A percentile compares a stretch with the other conserved stretches of the same genome.
Conservation (phyloP, 2,329 filamentous ascomycete species). For the Sporothrix sp. region DNA sequence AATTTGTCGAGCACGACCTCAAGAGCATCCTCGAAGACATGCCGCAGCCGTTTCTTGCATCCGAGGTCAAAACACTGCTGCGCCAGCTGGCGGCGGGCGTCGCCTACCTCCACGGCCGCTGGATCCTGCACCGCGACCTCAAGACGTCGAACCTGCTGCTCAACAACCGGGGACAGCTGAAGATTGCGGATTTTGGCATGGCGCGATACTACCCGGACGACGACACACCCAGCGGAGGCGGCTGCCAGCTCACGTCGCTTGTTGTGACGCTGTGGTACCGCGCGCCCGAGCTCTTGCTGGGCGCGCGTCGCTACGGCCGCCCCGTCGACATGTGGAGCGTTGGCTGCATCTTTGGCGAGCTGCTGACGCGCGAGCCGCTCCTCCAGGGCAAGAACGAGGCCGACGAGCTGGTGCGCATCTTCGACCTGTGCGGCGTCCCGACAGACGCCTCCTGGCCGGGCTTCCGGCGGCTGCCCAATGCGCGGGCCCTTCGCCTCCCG, state of each 20-base stretch:
- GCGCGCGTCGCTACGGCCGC: conserved; percentile 61
- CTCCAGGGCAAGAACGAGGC: conserved; percentile 89
- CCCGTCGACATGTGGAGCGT: conserved; percentile 93
- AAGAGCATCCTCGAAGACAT: conserved; percentile 90
- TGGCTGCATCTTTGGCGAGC: conserved; percentile 90
- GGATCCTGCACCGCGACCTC: conserved; percentile 87
- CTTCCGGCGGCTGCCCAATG: conserved; percentile 81
- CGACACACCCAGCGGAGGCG: background rate
- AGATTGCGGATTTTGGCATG: conserved; percentile 98
- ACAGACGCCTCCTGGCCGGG: conserved; percentile 74
- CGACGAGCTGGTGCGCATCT: conserved; percentile 78
- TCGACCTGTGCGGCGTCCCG: conserved; percentile 79
- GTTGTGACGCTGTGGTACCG: conserved; percentile 98
- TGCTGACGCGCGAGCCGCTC: conserved; percentile 72
- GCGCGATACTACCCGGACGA: conserved; percentile 71
- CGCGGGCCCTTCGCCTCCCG: conserved; percentile 65
- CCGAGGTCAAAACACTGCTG: conserved; percentile 84
- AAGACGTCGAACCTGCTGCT: conserved; percentile 92
- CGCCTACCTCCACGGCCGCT: conserved; percentile 75
- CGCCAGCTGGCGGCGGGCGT: conserved; percentile 73
- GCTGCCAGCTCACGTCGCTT: conserved; percentile 65
- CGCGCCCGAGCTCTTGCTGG: conserved; percentile 79
- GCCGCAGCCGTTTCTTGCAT: conserved; percentile 84
- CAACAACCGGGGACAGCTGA: conserved; percentile 88
- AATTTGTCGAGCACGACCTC: conserved; percentile 95